phyloP scores from a whole-genome alignment of 2,329 filamentous ascomycete genomes.

The Epichloe sibirici region DNA sequence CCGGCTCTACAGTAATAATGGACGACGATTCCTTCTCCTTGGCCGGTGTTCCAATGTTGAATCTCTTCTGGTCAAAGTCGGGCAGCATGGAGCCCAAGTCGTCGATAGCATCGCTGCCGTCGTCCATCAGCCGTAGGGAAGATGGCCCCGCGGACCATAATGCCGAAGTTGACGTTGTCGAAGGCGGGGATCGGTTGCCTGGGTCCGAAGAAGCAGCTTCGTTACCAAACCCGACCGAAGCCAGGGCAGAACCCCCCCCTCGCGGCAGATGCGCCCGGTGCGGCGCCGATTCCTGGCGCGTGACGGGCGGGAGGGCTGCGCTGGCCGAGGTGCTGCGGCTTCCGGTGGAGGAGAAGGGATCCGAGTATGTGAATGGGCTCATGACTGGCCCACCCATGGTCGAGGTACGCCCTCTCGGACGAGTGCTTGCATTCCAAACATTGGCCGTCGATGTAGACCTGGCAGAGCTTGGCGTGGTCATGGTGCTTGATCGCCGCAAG shows the following conservation, averaged over 20 bases:
- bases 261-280: conserved; percentile 13
- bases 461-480: conserved; percentile 22
- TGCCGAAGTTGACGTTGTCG: conserved; percentile 13
- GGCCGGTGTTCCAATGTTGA: conserved; percentile 9
- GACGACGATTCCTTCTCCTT: not conserved
- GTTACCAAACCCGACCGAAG: conserved; percentile 7
- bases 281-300: conserved; percentile 19
- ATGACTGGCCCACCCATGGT: conserved; percentile 17
- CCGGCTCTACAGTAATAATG: not conserved
- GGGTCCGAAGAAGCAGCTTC: conserved; percentile 8
- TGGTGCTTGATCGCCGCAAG: conserved; percentile 32
- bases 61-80: conserved; percentile 35
- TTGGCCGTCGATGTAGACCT: conserved; percentile 21
- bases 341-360: conserved; percentile 27
- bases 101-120: conserved; percentile 34
- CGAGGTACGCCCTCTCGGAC: conserved; percentile 24
- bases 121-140: conserved; percentile 30
- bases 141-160: conserved; percentile 25
- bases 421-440: conserved; percentile 15
- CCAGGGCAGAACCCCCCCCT: conserved; percentile 7
- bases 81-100: conserved; percentile 39
- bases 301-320: conserved; percentile 17
- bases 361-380: conserved; percentile 26
- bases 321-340: conserved; percentile 35
- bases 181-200: conserved; percentile 12